phyloP scores from a whole-genome alignment of 441 rosid species.

The Jatropha podagrica region DNA sequence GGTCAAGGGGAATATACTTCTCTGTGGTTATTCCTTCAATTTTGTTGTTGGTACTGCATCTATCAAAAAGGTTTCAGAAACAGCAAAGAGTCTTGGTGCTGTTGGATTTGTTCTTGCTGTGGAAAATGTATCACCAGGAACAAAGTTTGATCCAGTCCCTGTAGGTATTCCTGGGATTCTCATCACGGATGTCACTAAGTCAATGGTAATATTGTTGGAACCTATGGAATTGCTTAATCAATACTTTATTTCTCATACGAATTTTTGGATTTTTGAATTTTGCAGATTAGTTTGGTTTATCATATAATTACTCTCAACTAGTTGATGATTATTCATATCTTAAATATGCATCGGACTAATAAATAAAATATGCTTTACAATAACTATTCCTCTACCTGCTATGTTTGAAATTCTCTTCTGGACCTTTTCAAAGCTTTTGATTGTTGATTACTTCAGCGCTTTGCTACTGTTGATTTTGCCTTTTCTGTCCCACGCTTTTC shows the following conservation, averaged over 20 bases:
- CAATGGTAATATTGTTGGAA: constrained; percentile 57
- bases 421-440: background rate
- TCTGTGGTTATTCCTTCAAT: constrained; percentile 98
- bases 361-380: background rate
- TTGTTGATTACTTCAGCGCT: background rate
- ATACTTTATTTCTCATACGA: background rate
- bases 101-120: constrained; percentile 96
- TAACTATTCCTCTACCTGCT: background rate
- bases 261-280: constrained; percentile 1
- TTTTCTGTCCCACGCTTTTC: background rate
- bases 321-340: background rate
- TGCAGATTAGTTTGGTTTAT: constrained; percentile 9
- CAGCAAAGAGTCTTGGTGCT: constrained; percentile 95
- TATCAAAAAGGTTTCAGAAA: constrained; percentile 86
- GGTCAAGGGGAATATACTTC: constrained; percentile 88
- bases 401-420: background rate
- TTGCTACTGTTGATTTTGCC: background rate
- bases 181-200: constrained; percentile 72
- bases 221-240: background rate
- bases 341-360: background rate
- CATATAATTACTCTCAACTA: background rate
- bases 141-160: constrained; percentile 96
- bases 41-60: constrained; percentile 94
- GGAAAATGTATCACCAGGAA: constrained; percentile 90
- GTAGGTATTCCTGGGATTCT: constrained; percentile 84